phyloP scores from a whole-genome alignment of 331 rosid species.

The Prunus yedoensis region DNA sequence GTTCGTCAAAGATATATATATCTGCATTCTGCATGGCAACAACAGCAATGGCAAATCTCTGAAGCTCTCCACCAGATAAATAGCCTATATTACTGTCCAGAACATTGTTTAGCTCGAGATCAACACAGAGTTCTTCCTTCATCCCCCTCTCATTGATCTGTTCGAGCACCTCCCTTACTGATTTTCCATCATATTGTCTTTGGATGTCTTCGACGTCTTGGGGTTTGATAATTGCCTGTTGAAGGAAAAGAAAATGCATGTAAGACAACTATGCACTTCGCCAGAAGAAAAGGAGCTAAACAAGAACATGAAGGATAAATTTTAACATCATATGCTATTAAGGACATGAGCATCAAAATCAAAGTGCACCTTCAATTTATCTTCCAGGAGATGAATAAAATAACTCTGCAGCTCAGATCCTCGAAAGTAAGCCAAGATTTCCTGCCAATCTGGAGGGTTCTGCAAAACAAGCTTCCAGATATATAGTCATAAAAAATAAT shows the following conservation, averaged over 20 bases:
- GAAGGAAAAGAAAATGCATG: neutral
- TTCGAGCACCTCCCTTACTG: constrained; percentile 78
- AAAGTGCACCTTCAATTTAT: constrained; percentile 66
- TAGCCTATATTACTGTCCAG: constrained; percentile 86
- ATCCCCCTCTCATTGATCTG: constrained; percentile 72
- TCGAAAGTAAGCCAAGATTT: constrained; percentile 76
- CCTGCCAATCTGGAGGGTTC: constrained; percentile 97
- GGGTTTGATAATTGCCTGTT: constrained; percentile 86
- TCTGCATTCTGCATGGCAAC: constrained; percentile 93
- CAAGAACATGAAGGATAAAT: neutral
- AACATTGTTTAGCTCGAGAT: constrained; percentile 88
- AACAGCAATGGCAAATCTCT: constrained; percentile 91
- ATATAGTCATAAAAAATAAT: neutral
- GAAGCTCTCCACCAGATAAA: constrained; percentile 96
- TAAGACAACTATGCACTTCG: neutral
- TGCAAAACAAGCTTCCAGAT: neutral
- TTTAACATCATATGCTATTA: neutral
- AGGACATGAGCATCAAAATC: neutral
- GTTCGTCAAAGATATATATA: constrained; percentile 93
- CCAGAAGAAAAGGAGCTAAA: neutral
- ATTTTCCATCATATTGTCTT: constrained; percentile 83
- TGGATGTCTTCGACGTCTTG: constrained; percentile 93
- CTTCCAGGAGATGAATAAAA: constrained; percentile 90
- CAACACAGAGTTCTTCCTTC: constrained; percentile 68
- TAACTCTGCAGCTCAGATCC: constrained; percentile 95